These are phyloP conservation scores for Wallemia hederae DNA, from an alignment of 1,284 basidiomycete genomes.

Conservation along the genomic window DNA sequence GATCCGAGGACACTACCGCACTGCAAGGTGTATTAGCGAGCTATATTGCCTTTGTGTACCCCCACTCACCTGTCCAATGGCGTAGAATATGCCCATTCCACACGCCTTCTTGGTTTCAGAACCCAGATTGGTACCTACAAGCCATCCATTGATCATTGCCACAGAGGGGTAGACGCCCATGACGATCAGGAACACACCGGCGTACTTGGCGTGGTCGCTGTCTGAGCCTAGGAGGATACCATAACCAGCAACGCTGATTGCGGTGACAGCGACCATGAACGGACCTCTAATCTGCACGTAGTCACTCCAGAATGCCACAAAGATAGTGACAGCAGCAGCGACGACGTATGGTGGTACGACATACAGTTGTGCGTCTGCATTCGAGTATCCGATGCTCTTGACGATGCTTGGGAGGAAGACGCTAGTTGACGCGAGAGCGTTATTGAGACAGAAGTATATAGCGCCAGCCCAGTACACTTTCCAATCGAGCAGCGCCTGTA, in stretches of 20 bases:
- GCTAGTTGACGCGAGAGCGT: background rate
- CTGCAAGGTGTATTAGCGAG: background rate
- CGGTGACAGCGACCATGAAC: background rate
- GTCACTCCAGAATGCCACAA: background rate
- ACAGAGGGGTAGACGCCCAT: background rate
- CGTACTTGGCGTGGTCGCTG: background rate
- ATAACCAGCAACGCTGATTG: background rate
- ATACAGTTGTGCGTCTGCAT: background rate
- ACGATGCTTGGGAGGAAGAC: background rate
- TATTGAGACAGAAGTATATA: background rate
- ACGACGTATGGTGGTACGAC: background rate
- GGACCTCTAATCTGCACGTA: background rate
- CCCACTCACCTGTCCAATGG: background rate
- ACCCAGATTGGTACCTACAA: background rate
- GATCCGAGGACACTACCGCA: background rate
- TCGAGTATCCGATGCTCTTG: background rate
- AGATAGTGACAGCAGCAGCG: background rate
- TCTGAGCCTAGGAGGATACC: background rate
- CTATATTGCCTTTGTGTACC: background rate
- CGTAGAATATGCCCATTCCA: background rate
- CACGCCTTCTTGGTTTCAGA: background rate
- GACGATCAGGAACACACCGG: background rate
- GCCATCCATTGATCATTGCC: background rate
- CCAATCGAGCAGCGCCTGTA: background rate
- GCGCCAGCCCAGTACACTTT: background rate